Conservation (phyloP, 139 green algal genomes). For the Pseudopediastrum boryanum region DNA sequence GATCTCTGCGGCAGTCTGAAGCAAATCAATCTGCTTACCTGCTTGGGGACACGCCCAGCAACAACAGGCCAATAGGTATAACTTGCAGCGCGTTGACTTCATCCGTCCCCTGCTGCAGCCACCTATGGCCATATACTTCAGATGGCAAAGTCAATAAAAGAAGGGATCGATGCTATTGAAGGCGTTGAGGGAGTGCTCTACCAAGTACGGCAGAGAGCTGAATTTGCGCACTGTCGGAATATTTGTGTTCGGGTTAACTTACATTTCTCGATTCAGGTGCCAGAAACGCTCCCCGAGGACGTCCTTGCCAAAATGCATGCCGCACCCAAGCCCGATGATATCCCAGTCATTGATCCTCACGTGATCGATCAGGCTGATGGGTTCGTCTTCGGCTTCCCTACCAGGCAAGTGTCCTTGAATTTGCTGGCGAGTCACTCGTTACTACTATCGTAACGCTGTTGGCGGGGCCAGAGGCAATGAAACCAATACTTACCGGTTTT, state of each 20-base stretch:
- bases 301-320: slow-evolving; percentile 83
- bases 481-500: no score
- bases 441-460: no score
- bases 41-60: background rate
- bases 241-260: background rate
- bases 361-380: slow-evolving; percentile 62
- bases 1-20: background rate
- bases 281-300: slow-evolving; percentile 70
- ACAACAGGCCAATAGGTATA: background rate
- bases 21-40: background rate
- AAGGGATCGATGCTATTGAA: slow-evolving; percentile 71
- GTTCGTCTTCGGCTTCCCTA: slow-evolving; percentile 85
- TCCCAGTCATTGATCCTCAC: slow-evolving; percentile 62
- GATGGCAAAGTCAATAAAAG: slow-evolving; percentile 59
- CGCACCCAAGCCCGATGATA: slow-evolving; percentile 59
- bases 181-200: slow-evolving; percentile 65
- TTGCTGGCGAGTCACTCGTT: no score
- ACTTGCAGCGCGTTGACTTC: background rate
- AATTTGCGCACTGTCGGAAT: background rate
- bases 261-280: slow-evolving; percentile 52
- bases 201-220: slow-evolving; percentile 49
- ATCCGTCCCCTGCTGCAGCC: slow-evolving; percentile 1
- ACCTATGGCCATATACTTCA: slow-evolving; percentile 75
- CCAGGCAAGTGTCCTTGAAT: no score
- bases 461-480: no score